Evolutionary conservation across 1,284 basidiomycete species (phyloP).

Genomic region (Trametes versicolor): DNA sequence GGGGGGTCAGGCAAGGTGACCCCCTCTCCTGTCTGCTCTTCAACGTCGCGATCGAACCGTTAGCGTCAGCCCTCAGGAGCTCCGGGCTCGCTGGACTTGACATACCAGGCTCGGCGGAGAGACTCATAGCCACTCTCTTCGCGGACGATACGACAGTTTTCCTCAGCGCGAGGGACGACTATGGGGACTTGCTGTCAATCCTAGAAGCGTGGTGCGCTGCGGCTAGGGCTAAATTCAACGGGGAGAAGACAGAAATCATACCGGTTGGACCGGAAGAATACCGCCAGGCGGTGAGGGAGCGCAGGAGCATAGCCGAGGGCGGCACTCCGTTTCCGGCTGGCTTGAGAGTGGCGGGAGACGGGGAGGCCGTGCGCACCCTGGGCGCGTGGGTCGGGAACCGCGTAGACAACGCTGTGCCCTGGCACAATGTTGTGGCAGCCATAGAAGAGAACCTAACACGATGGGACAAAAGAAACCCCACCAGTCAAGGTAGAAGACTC

Average conservation of each 20-base stretch:
- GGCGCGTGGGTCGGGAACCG: conserved; percentile 44
- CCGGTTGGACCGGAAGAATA: background rate
- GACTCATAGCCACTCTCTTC: conserved; percentile 8
- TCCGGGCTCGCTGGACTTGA: background rate
- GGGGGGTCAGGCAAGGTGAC: conserved; percentile 1
- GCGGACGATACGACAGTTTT: conserved; percentile 17
- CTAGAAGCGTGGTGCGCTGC: background rate
- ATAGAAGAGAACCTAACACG: conserved; percentile 16
- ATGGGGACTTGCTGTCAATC: background rate
- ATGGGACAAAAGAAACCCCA: conserved; percentile 35
- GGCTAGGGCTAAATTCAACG: conserved; percentile 14
- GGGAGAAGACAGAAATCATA: conserved; percentile 7
- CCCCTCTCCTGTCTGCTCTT: background rate
- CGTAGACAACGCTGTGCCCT: conserved; percentile 19
- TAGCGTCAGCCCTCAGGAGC: background rate
- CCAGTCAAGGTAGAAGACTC: conserved; percentile 29
- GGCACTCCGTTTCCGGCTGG: background rate
- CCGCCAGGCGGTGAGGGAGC: background rate
- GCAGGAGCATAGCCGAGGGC: background rate
- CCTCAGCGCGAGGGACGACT: conserved; percentile 2
- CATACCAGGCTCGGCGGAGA: conserved; percentile 24
- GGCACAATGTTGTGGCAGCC: conserved; percentile 36
- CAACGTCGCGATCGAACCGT: background rate
- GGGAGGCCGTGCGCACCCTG: conserved; percentile 33
- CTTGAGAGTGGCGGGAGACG: conserved; percentile 33